Base-by-base conservation (phyloP, 495 filamentous ascomycete genomes). In the Talaromyces stipitatus region DNA sequence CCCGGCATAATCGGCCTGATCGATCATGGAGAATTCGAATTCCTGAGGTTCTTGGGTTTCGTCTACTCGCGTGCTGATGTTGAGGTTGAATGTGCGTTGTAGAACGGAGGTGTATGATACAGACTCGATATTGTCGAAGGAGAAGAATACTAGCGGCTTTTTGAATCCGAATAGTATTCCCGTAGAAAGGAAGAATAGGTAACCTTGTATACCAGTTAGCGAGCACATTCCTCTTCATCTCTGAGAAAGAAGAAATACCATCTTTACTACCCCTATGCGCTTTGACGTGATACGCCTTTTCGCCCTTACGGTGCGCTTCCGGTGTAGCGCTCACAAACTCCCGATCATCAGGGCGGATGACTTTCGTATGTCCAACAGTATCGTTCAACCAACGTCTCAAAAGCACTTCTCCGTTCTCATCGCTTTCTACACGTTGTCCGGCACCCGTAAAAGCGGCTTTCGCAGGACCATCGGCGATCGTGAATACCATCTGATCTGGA, bases 81-180 rank as follows among this genome's bases (percentile, higher is more conserved):
- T 87, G 24, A 98, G 84, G 59, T 97, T 97, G 73, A 98, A 97
- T 0, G 94, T 97, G 6, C 90, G 84, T 62, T 94, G 91, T 4
- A 97, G 78, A 50, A 98, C 87, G 28, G 81, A 91, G 3, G 90
- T 95, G 66, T 96, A 97, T 51, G 87, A 91, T 12, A 97, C 80
- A 9, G 88, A 88, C 2, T 85, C 84, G 52, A 97, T 87, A 36
- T 78, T 74, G 45, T 87, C 82, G 46, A 95, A 87, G 2, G 90
- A 84, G 59, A 97, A 85, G 75, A 90, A 96, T 14, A 90, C 63
- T 23, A 98, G 73, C 0, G 94, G 94, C 65, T 98, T 98, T 70
- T 96, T 96, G 81, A 96, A 97, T 1, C 84, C 91, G 78, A 88
- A 98, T 27, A 98, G 67, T 46, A 98, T 92, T 2, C 94, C 94